Base-by-base conservation (phyloP, 1,139 yeast genomes). In the Lodderomyces pseudojiufengensis region DNA sequence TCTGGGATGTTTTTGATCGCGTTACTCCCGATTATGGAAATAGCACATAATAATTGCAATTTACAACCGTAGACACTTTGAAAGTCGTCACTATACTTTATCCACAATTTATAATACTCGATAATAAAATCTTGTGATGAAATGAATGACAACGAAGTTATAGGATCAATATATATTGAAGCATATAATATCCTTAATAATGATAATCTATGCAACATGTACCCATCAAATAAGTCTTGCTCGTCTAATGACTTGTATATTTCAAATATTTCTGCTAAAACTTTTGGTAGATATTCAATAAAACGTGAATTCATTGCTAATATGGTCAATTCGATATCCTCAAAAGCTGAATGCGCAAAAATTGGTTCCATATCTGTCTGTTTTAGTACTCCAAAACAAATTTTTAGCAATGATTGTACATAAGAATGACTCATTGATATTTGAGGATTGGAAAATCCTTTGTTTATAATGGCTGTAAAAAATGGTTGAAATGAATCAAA, bases 61-160 rank as follows among this genome's bases (percentile, higher is more conserved):
- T 76, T 76, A 44, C 78, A 65, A 16, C 80, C 81, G 43, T 74
- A 75, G 13, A 75, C 80, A 50, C 78, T 73, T 44, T 66, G 72
- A 57, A 73, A 70, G 43, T 66, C 69, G 23, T 56, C 65, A 25
- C 70, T 62, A 46, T 73, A 59, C 43, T 69, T 63, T 43, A 73
- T 60, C 80, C 80, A 75, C 41, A 73, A 57, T 42, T 67, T 65
- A 52, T 63, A 63, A 46, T 73, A 70, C 27, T 59, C 52, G 25
- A 54, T 51, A 6, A 60, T 51, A 46, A 70, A 67, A 11, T 60
- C 57, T 38, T 67, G 61, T 20, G 63, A 65, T 28, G 57, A 58
- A 45, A 71, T 55, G 37, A 67, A 57, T 40, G 60, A 62, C 33
- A 70, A 45, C 2, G 74, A 63, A 10, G 56, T 50, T 7, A 46